Evolutionary conservation across 1,284 basidiomycete species (phyloP), one percentile per base, ranked within the genome.

Genomic region (Cystobasidiaceae sp.): DNA sequence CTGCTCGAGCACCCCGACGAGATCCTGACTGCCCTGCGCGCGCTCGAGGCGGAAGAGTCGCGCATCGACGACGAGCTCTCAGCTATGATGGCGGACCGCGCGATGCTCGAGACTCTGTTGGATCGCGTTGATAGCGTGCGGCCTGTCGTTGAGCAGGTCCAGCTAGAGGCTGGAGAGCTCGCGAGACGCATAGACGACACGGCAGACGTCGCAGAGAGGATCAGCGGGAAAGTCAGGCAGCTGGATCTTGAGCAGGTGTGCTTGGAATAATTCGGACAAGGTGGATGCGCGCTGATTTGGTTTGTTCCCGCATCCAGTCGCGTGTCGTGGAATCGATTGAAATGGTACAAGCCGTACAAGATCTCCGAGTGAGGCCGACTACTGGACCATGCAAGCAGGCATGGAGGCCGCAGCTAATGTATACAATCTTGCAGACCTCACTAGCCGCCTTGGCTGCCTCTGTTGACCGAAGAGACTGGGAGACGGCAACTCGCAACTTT

Each of bases 391-490:
- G 9, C 4, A 8, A 5, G 28, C 48, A 6, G 51, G 25, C 44
- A 5, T 13, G 50, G 9, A 7, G 6, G 6, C 23, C 3, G 28
- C 5, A 21, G 9, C 7, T 52, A 32, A 4, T 32, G 33, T 19
- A 9, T 33, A 11, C 51, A 8, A 6, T 34, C 32, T 8, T 23
- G 17, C 72, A 92, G 90, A 85, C 86, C 9, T 91, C 93, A 0
- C 80, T 98, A 25, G 79, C 83, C 30, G 85, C 85, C 17, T 81
- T 97, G 7, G 85, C 88, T 67, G 76, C 81, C 0, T 83, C 90
- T 4, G 93, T 97, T 39, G 88, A 90, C 39, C 82, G 81, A 63
- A 83, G 87, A 69, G 96, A 98, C 75, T 99, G 94, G 93, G 94
- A 97, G 75, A 85, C 89, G 15, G 94, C 94, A 0, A 87, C 91